Evolutionary conservation across 2,329 filamentous ascomycete species (phyloP), one percentile per base, ranked within the genome.

Genomic region (Hypoxylon sp.): DNA sequence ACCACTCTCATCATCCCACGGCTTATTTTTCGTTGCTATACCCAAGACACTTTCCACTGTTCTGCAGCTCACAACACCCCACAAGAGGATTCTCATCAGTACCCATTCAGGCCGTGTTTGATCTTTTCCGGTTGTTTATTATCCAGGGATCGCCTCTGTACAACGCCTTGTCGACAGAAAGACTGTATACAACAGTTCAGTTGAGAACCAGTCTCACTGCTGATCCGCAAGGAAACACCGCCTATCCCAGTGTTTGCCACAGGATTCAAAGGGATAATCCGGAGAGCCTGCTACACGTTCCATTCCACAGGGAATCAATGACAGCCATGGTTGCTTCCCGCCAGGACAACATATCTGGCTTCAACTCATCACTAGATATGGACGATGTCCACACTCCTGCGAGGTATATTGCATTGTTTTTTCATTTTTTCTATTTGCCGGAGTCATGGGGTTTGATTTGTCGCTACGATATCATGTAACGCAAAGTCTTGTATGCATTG

Each of bases 331-430:
- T 83, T 78, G 78, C 83, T 78, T 77, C 83, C 74, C 83, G 81
- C 77, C 80, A 79, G 81, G 82, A 82, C 75, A 74, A 46, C 57
- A 87, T 88, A 86, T 81, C 86, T 78, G 82, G 83, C 80, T 87
- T 82, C 82, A 86, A 82, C 76, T 82, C 75, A 63, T 74, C 83
- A 75, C 77, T 84, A 80, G 85, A 88, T 78, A 84, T 87, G 81
- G 85, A 87, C 79, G 86, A 88, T 81, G 85, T 87, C 80, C 84
- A 87, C 78, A 86, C 85, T 77, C 84, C 87, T 78, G 83, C 85
- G 83, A 89, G 87, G 87, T 89, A 89, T 82, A 81, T 82, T 82
- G 79, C 77, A 77, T 82, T 87, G 84, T 83, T 84, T 84, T 84
- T 84, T 84, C 83, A 79, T 83, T 79, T 60, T 50, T 63, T 48